Conservation (phyloP, 441 rosid species). For the Eruca vesicaria region DNA sequence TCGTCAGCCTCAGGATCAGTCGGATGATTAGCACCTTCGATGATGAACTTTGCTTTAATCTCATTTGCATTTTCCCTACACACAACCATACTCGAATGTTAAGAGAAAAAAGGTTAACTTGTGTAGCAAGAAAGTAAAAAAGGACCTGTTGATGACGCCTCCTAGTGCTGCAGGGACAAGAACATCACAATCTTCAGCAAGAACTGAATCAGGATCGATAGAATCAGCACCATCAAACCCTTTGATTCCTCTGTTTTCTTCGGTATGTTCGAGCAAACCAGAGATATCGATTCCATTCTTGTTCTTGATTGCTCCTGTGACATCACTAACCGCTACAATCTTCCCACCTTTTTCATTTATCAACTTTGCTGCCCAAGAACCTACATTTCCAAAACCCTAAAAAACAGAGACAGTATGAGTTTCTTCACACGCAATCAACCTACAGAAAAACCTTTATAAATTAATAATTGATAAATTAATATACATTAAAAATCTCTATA, state of each 20-base stretch:
- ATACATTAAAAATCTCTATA: too few species aligned
- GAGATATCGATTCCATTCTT: constrained; percentile 47
- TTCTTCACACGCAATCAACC: neutral
- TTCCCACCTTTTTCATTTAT: constrained; percentile 54
- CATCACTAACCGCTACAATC: constrained; percentile 58
- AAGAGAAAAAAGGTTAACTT: neutral
- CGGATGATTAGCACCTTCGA: constrained; percentile 75
- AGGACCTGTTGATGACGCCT: constrained; percentile 61
- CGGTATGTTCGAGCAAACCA: constrained; percentile 50
- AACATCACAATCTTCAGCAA: constrained; percentile 59
- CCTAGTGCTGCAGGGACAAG: constrained; percentile 69
- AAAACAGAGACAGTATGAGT: neutral
- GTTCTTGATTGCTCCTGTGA: constrained; percentile 62
- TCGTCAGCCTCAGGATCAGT: constrained; percentile 74
- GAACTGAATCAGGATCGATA: constrained; percentile 39
- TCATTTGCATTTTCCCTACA: constrained; percentile 61
- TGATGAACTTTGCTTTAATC: constrained; percentile 60
- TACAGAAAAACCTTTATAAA: too few species aligned
- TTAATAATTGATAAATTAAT: too few species aligned
- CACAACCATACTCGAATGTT: neutral
- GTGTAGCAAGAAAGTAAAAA: neutral
- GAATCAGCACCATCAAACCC: constrained; percentile 52
- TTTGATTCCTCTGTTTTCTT: constrained; percentile 51
- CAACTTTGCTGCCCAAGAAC: constrained; percentile 67
- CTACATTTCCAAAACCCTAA: constrained; percentile 75